phyloP scores from a whole-genome alignment of 352 stramenopile species.

The Saprolegnia parasitica region DNA sequence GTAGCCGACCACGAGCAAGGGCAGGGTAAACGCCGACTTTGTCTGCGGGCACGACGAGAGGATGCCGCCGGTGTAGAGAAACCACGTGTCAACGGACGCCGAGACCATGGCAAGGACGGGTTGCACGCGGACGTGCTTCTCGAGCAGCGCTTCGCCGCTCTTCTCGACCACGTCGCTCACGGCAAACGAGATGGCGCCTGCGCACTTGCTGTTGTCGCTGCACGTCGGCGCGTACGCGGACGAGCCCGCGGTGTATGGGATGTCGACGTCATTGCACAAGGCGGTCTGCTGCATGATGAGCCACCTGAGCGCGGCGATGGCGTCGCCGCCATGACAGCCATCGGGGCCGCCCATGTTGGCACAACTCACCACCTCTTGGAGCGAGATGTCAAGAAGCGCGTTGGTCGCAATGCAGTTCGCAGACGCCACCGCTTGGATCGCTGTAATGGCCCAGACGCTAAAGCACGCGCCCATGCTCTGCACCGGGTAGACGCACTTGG shows the following conservation, averaged over 20 bases:
- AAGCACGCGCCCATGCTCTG: constrained; percentile 94
- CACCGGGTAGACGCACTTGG: constrained; percentile 84
- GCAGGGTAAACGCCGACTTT: constrained; percentile 89
- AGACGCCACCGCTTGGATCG: constrained; percentile 85
- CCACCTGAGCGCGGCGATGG: constrained; percentile 87
- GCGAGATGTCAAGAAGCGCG: constrained; percentile 68
- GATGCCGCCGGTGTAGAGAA: constrained; percentile 95
- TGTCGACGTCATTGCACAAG: constrained; percentile 69
- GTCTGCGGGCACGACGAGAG: constrained; percentile 55
- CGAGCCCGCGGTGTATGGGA: constrained; percentile 70
- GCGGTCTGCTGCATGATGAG: constrained; percentile 46
- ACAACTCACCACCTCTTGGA: constrained; percentile 92
- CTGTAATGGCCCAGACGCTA: constrained; percentile 96
- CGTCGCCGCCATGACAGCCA: constrained; percentile 87
- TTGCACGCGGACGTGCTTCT: constrained; percentile 47
- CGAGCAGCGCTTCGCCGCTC: constrained; percentile 78
- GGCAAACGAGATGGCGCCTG: constrained; percentile 35
- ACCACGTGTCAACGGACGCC: constrained; percentile 90
- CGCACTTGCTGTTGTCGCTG: constrained; percentile 32
- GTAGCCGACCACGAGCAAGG: constrained; percentile 84
- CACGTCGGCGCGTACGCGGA: constrained; percentile 35
- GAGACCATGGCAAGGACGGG: constrained; percentile 93
- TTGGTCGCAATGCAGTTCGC: constrained; percentile 75
- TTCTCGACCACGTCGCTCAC: constrained; percentile 51
- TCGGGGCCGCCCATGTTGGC: constrained; percentile 57